Evolutionary conservation across 1,139 yeast genomes (phyloP).

Genomic region (Petasospora fabianii): DNA sequence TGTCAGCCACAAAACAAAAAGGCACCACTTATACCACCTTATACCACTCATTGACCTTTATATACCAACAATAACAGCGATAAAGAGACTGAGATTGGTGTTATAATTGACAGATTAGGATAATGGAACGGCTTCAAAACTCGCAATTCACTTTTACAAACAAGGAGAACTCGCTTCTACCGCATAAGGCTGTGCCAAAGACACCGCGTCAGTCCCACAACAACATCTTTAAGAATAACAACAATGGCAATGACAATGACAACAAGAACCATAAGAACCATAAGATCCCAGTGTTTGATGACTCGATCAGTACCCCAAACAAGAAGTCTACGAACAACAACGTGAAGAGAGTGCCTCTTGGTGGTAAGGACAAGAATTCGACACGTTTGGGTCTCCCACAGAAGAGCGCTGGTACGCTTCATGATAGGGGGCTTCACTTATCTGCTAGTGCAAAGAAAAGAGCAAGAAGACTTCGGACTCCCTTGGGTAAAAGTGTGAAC

Average conservation of each 20-base stretch:
- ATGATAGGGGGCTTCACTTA: conserved; percentile 1
- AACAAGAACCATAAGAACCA: no score
- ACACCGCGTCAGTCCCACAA: conserved; percentile 17
- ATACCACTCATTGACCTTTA: not conserved
- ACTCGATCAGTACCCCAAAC: conserved; percentile 14
- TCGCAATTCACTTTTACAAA: conserved; percentile 14
- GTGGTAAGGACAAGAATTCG: conserved; percentile 45
- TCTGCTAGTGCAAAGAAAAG: conserved; percentile 12
- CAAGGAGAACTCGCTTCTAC: conserved; percentile 23
- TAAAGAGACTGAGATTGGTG: no score
- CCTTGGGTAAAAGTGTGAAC: conserved; percentile 20
- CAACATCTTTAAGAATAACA: conserved; percentile 9
- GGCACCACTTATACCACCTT: not conserved
- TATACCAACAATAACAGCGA: no score
- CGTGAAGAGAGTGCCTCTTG: conserved; percentile 41
- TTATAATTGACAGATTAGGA: no score
- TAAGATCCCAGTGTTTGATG: conserved; percentile 7
- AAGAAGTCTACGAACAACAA: no score
- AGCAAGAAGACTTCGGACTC: conserved; percentile 20
- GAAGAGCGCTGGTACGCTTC: conserved; percentile 1
- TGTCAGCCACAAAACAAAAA: conserved; percentile 1
- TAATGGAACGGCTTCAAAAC: conserved; percentile 3
- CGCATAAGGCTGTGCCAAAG: conserved; percentile 16
- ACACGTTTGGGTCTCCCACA: conserved; percentile 1
- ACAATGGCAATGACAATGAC: no score